These are phyloP conservation scores for rapeseed (Brassica napus) DNA, from an alignment of 345 rosid species.

Conservation along the genomic window DNA sequence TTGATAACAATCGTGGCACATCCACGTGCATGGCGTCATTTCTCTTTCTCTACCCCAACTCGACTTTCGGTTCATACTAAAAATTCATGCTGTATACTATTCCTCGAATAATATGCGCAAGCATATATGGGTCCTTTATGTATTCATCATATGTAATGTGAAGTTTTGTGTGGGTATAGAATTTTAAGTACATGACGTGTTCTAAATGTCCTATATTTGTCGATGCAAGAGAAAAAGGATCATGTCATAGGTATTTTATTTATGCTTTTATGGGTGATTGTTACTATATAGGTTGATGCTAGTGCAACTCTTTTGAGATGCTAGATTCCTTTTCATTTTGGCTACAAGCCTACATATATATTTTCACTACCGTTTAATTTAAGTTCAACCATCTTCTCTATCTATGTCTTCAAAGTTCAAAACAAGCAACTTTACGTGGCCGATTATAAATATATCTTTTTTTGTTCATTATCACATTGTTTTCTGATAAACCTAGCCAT, in stretches of 20 bases:
- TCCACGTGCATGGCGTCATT: constrained; percentile 3
- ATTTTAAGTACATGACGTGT: constrained; percentile 12
- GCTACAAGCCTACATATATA: not conserved
- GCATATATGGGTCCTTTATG: not conserved
- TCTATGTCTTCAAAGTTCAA: not conserved
- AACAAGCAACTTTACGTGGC: not conserved
- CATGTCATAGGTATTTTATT: constrained; percentile 2
- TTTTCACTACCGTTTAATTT: not conserved
- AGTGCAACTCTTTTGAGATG: not conserved
- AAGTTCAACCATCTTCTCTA: not conserved
- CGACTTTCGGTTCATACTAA: constrained; percentile 6
- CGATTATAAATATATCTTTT: not conserved
- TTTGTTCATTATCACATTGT: constrained; percentile 9
- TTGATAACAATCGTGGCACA: not conserved
- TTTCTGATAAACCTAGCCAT: not conserved
- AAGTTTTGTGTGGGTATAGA: not conserved
- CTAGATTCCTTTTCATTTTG: not conserved
- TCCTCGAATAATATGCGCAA: not conserved
- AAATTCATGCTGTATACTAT: not conserved
- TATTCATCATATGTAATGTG: not conserved
- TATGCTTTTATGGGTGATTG: not conserved
- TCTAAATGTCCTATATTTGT: constrained; percentile 3
- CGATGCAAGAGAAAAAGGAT: constrained; percentile 4
- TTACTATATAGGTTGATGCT: not conserved
- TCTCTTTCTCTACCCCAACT: constrained; percentile 11